Evolutionary conservation across 495 filamentous ascomycete species (phyloP).

Genomic region (Evernia prunastri): DNA sequence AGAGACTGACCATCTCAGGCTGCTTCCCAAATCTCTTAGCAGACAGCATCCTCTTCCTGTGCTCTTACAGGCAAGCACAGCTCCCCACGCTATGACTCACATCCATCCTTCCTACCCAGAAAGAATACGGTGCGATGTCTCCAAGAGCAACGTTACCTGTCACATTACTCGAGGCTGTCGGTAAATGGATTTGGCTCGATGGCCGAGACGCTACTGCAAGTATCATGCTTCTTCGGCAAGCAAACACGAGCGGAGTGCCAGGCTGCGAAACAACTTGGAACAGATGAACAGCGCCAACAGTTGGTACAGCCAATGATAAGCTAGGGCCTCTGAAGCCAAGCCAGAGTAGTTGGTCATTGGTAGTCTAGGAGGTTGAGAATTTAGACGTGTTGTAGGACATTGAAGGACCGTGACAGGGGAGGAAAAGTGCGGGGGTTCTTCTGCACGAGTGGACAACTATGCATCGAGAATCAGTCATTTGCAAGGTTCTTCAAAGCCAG

Average conservation of each 20-base stretch:
- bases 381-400: no score
- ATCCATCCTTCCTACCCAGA: neutral
- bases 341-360: neutral
- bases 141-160: neutral
- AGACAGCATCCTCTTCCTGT: neutral
- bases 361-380: no score
- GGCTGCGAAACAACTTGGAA: neutral
- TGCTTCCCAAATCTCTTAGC: no score
- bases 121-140: neutral
- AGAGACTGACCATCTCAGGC: no score
- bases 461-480: no score
- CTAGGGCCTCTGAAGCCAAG: no score
- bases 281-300: neutral
- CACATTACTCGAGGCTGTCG: neutral
- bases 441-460: neutral
- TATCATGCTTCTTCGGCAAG: neutral
- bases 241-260: neutral
- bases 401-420: no score
- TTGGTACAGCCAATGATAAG: no score
- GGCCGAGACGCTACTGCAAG: slow-evolving; percentile 13
- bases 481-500: neutral
- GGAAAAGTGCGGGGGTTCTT: no score
- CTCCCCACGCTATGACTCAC: slow-evolving; percentile 11
- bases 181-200: neutral
- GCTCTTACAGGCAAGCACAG: neutral